Percentiles rank a stretch among this genome's conserved stretches.
Conservation (phyloP, 1,284 basidiomycete species). For the Quambalaria eucalypti region DNA sequence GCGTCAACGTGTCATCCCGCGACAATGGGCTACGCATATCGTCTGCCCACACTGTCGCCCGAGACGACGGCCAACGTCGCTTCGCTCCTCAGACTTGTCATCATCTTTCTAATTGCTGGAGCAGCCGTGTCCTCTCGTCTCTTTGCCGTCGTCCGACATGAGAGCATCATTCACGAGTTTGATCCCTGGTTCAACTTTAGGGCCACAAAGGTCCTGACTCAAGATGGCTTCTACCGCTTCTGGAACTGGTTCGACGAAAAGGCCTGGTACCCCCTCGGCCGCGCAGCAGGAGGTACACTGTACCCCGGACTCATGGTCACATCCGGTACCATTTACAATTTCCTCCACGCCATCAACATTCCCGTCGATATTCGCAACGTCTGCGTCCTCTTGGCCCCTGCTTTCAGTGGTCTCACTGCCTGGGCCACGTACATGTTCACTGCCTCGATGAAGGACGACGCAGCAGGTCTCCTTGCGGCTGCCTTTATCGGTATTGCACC, state of each 20-base stretch:
- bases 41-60: conserved; percentile 9
- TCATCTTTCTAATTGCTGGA: conserved; percentile 47
- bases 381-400: conserved; percentile 91
- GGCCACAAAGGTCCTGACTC: conserved; percentile 74
- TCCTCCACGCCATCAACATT: conserved; percentile 76
- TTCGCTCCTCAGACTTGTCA: conserved; percentile 39
- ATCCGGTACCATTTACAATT: conserved; percentile 87
- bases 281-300: conserved; percentile 94
- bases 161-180: conserved; percentile 98
- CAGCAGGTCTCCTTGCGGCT: conserved; percentile 86
- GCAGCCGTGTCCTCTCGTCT: conserved; percentile 90
- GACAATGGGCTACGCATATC: conserved; percentile 5
- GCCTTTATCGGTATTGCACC: conserved; percentile 97
- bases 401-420: conserved; percentile 90
- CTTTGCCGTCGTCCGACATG: conserved; percentile 95
- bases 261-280: conserved; percentile 89
- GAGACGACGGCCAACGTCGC: conserved; percentile 29
- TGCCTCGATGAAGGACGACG: conserved; percentile 52
- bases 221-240: conserved; percentile 45
- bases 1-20: too few relatives aligned
- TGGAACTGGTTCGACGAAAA: conserved; percentile 98
- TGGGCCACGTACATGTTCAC: conserved; percentile 72
- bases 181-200: conserved; percentile 46
- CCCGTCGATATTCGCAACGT: conserved; percentile 96
- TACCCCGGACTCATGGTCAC: conserved; percentile 96